Evolutionary conservation across 164 flowering plant species (phyloP).

Genomic region (Macadamia integrifolia): DNA sequence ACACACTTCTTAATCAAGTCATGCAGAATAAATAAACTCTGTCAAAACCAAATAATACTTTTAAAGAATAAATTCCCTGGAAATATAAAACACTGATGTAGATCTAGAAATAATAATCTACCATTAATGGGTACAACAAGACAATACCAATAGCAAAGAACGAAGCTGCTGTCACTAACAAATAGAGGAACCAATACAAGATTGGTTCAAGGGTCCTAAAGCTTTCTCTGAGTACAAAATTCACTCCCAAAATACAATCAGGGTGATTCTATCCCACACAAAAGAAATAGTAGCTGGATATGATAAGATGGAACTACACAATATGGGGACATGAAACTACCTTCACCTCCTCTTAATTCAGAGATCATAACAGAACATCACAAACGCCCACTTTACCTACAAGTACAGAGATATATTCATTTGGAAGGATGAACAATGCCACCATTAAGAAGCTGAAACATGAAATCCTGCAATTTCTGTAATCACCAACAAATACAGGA

Average conservation of each 20-base stretch:
- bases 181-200: no score
- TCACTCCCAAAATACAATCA: conserved; percentile 1
- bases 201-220: not conserved
- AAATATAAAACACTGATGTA: no score
- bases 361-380: conserved; percentile 80
- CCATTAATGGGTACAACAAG: no score
- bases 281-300: conserved; percentile 15
- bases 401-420: conserved; percentile 86
- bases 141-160: no score
- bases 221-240: conserved; percentile 1
- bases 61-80: no score
- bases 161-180: no score
- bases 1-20: no score
- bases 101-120: no score
- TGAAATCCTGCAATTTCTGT: conserved; percentile 29
- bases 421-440: conserved; percentile 71
- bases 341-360: conserved; percentile 89
- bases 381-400: conserved; percentile 97
- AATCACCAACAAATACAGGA: conserved; percentile 22
- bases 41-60: no score
- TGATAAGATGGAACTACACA: conserved; percentile 24
- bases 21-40: no score
- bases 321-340: conserved; percentile 80
- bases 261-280: conserved; percentile 7
- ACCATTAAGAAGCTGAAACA: conserved; percentile 51